phyloP scores from a whole-genome alignment of 306 rosid species.

The Urtica urens region DNA sequence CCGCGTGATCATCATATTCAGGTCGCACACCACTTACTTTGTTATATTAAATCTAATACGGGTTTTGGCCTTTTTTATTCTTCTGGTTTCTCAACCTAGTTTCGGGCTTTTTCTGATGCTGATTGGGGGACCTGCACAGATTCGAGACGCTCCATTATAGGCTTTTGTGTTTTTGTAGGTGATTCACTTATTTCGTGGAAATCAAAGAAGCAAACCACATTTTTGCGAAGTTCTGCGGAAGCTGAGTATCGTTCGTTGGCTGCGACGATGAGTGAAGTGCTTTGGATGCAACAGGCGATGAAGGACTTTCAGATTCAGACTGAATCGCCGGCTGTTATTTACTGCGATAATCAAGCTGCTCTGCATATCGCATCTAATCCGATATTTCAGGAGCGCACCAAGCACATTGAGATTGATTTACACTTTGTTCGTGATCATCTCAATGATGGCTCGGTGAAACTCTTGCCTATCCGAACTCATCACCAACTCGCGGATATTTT shows the following conservation, averaged over 20 bases:
- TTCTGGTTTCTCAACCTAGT: neutral
- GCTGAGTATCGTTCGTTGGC: neutral
- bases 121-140: neutral
- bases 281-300: neutral
- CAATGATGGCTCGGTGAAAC: neutral
- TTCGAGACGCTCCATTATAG: neutral
- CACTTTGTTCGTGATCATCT: neutral
- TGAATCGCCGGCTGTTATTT: neutral
- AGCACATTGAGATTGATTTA: neutral
- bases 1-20: neutral
- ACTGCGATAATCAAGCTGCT: neutral
- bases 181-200: neutral
- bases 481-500: neutral
- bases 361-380: neutral
- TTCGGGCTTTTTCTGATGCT: neutral
- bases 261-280: neutral
- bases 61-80: neutral
- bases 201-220: neutral
- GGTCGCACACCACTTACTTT: neutral
- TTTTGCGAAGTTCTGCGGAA: neutral
- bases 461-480: neutral
- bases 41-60: neutral
- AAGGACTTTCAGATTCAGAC: neutral
- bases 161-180: neutral
- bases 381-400: neutral